Conservation (phyloP, 2,329 filamentous ascomycete species). For the Geosmithia putterillii region DNA sequence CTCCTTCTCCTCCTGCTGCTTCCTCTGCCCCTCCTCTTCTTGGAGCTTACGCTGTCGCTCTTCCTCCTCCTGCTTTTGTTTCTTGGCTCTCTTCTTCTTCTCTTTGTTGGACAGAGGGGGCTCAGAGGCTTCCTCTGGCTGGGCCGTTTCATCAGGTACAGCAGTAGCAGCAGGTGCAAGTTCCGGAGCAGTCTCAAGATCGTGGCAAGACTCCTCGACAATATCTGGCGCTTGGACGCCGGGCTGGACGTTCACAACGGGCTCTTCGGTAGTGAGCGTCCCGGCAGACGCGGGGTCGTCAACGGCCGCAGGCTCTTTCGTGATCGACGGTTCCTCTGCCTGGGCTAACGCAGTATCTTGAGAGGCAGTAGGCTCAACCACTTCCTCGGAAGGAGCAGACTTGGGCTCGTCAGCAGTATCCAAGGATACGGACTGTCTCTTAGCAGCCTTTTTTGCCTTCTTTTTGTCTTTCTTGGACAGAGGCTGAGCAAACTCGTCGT, state of each 20-base stretch:
- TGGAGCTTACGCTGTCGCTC: not conserved
- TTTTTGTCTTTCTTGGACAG: not conserved
- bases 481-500: not conserved
- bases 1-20: not conserved
- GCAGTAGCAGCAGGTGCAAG: not conserved
- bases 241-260: not conserved
- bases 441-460: not conserved
- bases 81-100: conserved; percentile 7
- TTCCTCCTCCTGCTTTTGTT: not conserved
- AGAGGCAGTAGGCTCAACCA: not conserved
- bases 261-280: not conserved
- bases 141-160: not conserved
- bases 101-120: conserved; percentile 8
- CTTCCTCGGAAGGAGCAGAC: not conserved
- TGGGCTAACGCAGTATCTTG: not conserved
- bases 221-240: no score
- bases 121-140: conserved; percentile 6
- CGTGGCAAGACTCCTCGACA: not conserved
- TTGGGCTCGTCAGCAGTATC: not conserved
- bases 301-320: not conserved
- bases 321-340: not conserved
- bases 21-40: not conserved
- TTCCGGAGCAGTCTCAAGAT: not conserved
- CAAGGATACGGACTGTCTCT: not conserved
- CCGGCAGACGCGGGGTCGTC: not conserved